Conservation (phyloP, 768 basidiomycete species). For the Xerocomus potaroensis region DNA sequence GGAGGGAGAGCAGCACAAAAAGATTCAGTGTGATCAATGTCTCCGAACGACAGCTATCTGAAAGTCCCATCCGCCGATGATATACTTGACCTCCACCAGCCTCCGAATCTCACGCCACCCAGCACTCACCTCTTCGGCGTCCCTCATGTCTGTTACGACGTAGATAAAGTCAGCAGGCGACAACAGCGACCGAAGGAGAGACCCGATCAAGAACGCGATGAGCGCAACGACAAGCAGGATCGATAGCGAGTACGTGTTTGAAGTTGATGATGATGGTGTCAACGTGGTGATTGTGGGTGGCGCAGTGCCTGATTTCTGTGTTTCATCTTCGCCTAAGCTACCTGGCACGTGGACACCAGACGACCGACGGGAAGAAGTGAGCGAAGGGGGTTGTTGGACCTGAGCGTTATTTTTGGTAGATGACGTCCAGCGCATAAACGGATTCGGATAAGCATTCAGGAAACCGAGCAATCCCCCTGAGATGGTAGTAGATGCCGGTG, state of each 20-base stretch:
- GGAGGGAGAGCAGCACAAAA: background rate
- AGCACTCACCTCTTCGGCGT: conserved; percentile 44
- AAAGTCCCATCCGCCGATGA: conserved; percentile 83
- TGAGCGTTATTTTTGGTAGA: conserved; percentile 23
- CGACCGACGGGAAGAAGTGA: conserved; percentile 20
- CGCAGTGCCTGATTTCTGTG: background rate
- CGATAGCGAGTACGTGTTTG: conserved; percentile 37
- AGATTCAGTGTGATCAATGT: conserved; percentile 48
- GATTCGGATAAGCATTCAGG: conserved; percentile 56
- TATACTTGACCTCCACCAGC: conserved; percentile 75
- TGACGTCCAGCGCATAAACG: conserved; percentile 48
- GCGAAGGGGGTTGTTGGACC: conserved; percentile 17
- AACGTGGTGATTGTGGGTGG: conserved; percentile 1
- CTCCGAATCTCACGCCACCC: conserved; percentile 87
- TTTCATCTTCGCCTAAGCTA: conserved; percentile 25
- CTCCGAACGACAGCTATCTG: conserved; percentile 81
- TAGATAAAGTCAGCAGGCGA: conserved; percentile 91
- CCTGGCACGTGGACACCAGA: conserved; percentile 35
- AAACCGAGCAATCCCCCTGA: conserved; percentile 53
- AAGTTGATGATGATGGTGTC: background rate
- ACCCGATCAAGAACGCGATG: conserved; percentile 89
- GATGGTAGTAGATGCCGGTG: conserved; percentile 19
- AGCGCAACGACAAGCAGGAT: conserved; percentile 74
- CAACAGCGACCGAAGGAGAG: conserved; percentile 80
- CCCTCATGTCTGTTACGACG: conserved; percentile 55